Conservation (phyloP, 331 rosid species). For the Pyracantha coccinea region DNA sequence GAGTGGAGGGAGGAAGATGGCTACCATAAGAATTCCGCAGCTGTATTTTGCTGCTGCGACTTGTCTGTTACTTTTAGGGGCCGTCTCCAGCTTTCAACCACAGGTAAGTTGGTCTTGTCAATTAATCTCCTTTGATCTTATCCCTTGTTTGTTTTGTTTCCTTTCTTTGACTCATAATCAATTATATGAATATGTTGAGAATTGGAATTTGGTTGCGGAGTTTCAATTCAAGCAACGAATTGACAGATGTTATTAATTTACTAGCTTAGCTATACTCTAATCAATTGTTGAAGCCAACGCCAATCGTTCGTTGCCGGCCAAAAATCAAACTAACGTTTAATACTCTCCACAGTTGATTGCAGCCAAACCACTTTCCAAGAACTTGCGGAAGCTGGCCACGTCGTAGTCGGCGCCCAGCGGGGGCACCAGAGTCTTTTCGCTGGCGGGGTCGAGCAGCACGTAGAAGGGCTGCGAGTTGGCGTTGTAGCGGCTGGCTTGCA, state of each 20-base stretch:
- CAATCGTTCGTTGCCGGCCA: background rate
- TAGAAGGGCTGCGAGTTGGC: too few relatives aligned
- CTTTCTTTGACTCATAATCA: background rate
- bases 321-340: background rate
- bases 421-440: too few relatives aligned
- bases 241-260: too few relatives aligned
- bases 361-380: conserved; percentile 21
- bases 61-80: conserved; percentile 11
- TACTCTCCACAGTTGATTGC: conserved; percentile 31
- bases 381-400: too few relatives aligned
- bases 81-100: conserved; percentile 12
- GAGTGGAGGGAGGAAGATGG: conserved; percentile 5
- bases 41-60: conserved; percentile 11
- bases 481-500: too few relatives aligned
- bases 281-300: background rate
- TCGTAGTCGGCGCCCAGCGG: too few relatives aligned
- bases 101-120: conserved; percentile 19
- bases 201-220: too few relatives aligned
- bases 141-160: too few relatives aligned
- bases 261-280: background rate
- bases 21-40: background rate
- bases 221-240: too few relatives aligned
- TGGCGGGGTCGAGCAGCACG: too few relatives aligned
- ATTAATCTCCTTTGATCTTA: background rate
- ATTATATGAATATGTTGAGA: too few relatives aligned